Evolutionary conservation across 2,329 filamentous ascomycete genomes (phyloP).

Genomic region (Fusarium oligoseptatum): DNA sequence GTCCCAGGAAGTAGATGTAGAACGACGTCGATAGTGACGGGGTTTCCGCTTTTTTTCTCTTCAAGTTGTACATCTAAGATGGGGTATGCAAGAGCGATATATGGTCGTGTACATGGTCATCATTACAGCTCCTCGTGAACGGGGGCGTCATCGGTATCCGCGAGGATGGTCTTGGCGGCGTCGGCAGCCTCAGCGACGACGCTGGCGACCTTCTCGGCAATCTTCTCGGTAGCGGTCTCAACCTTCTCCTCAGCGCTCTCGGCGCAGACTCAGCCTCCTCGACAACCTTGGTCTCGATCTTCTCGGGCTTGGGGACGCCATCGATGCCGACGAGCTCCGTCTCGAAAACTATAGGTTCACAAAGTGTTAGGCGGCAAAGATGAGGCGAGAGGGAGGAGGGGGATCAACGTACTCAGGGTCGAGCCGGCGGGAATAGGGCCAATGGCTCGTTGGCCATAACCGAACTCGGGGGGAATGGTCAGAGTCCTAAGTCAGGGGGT

Average conservation of each 20-base stretch:
- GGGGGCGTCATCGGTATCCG: constrained; percentile 67
- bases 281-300: constrained; percentile 48
- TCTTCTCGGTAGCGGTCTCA: constrained; percentile 52
- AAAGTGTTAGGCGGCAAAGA: constrained; percentile 27
- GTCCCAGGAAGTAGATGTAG: background rate
- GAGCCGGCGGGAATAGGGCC: constrained; percentile 87
- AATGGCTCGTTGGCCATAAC: constrained; percentile 81
- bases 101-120: constrained; percentile 15
- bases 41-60: constrained; percentile 9
- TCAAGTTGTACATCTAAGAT: constrained; percentile 11
- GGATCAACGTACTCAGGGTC: constrained; percentile 73
- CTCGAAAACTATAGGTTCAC: constrained; percentile 77
- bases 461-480: constrained; percentile 88
- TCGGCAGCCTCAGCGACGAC: constrained; percentile 63
- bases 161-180: constrained; percentile 64
- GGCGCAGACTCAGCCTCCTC: constrained; percentile 43
- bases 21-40: constrained; percentile 16
- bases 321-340: constrained; percentile 89
- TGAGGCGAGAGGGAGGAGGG: constrained; percentile 21
- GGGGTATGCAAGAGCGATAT: constrained; percentile 23
- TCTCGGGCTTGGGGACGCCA: constrained; percentile 69
- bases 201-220: constrained; percentile 61
- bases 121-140: constrained; percentile 72
- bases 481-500: constrained; percentile 68
- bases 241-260: constrained; percentile 53